These are phyloP conservation scores for Cladosporium sp. DNA, from an alignment of 2,329 filamentous ascomycete species.

Conservation along the genomic window DNA sequence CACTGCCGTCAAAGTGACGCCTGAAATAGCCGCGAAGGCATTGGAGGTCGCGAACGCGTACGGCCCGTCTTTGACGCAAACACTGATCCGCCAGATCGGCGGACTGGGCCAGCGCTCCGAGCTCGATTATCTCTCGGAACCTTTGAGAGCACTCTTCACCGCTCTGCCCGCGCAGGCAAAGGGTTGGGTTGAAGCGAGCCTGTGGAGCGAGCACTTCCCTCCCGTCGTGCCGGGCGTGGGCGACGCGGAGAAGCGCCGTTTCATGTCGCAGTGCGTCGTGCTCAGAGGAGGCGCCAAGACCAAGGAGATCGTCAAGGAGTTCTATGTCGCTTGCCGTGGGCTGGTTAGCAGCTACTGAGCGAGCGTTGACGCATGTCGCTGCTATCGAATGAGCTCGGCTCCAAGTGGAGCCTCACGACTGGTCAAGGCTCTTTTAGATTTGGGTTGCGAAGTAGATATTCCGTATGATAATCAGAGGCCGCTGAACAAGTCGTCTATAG, in stretches of 20 bases:
- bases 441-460: background rate
- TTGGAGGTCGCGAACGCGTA: constrained; percentile 48
- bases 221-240: constrained; percentile 49
- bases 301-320: constrained; percentile 62
- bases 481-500: constrained; percentile 68
- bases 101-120: constrained; percentile 66
- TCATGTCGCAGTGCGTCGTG: constrained; percentile 61
- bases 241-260: constrained; percentile 54
- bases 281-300: constrained; percentile 57
- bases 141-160: constrained; percentile 57
- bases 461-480: constrained; percentile 32
- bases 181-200: constrained; percentile 48
- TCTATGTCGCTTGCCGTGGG: constrained; percentile 62
- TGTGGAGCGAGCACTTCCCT: constrained; percentile 50
- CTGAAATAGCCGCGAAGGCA: constrained; percentile 8
- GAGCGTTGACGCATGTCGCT: no score
- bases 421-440: background rate
- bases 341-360: constrained; percentile 24
- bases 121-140: constrained; percentile 63
- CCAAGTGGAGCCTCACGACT: background rate
- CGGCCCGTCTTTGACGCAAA: constrained; percentile 54
- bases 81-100: constrained; percentile 59
- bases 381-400: no score
- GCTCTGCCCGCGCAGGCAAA: constrained; percentile 22
- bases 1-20: constrained; percentile 14